A percentile compares a stretch with the other conserved stretches of the same genome.
Evolutionary conservation across 1,284 basidiomycete genomes (phyloP).

Genomic region (Fistulinella cinereoalba): DNA sequence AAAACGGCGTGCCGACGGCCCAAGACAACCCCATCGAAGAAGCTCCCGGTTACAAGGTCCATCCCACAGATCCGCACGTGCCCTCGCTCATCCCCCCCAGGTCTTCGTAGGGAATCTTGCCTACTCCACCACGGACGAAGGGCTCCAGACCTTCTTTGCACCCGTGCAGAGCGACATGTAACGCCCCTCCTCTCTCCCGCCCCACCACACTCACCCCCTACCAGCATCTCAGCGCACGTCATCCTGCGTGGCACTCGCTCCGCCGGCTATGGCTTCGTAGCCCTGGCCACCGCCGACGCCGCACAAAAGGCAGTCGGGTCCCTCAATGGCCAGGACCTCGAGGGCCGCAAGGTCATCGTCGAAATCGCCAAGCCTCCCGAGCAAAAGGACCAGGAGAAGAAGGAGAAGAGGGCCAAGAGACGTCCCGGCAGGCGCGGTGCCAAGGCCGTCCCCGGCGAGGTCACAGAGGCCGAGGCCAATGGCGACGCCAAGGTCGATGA

Average conservation of each 20-base stretch:
- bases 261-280: slow-evolving; percentile 91
- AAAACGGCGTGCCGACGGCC: slow-evolving; percentile 75
- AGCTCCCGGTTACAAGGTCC: slow-evolving; percentile 72
- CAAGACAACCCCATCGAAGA: slow-evolving; percentile 66
- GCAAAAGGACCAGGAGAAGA: slow-evolving; percentile 76
- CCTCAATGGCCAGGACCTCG: slow-evolving; percentile 85
- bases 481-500: slow-evolving; percentile 61
- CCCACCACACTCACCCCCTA: slow-evolving; percentile 21
- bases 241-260: slow-evolving; percentile 79
- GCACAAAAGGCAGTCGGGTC: slow-evolving; percentile 83
- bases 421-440: slow-evolving; percentile 75
- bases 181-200: slow-evolving; percentile 33
- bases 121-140: slow-evolving; percentile 85
- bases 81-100: slow-evolving; percentile 38
- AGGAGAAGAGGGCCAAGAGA: slow-evolving; percentile 73
- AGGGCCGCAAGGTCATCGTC: slow-evolving; percentile 82
- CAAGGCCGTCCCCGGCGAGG: slow-evolving; percentile 81
- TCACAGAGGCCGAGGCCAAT: slow-evolving; percentile 81
- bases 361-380: slow-evolving; percentile 88
- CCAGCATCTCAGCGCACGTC: slow-evolving; percentile 72
- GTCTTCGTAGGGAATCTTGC: slow-evolving; percentile 88
- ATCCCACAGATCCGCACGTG: slow-evolving; percentile 13
- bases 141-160: slow-evolving; percentile 85
- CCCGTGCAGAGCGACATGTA: slow-evolving; percentile 81
- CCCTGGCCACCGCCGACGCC: slow-evolving; percentile 75